Evolutionary conservation across 2,329 filamentous ascomycete species (phyloP).

Genomic region (Onygena corvina): DNA sequence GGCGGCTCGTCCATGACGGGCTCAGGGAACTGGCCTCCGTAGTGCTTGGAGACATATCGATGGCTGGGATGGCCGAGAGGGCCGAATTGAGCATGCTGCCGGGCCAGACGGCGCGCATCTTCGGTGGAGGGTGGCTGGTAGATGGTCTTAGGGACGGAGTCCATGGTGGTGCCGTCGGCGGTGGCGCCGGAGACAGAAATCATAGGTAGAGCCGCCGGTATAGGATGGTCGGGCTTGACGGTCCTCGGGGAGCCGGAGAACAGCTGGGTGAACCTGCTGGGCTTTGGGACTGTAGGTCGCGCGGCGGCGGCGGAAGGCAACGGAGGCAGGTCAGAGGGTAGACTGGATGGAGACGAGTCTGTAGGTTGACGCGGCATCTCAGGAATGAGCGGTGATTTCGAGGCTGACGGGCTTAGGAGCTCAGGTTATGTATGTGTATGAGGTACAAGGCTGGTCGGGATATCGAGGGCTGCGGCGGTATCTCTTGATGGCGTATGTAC

Average conservation of each 20-base stretch:
- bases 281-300: conserved; percentile 46
- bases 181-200: conserved; percentile 85
- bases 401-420: background rate
- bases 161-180: conserved; percentile 60
- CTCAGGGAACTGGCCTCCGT: conserved; percentile 64
- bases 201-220: conserved; percentile 68
- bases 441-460: too few relatives aligned
- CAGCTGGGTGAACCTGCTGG: conserved; percentile 67
- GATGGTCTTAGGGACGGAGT: conserved; percentile 64
- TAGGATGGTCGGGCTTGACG: conserved; percentile 49
- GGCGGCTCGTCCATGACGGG: conserved; percentile 90
- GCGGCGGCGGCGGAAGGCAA: conserved; percentile 36
- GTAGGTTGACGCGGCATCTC: conserved; percentile 53
- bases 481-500: background rate
- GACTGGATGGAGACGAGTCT: conserved; percentile 46
- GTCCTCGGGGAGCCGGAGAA: conserved; percentile 70
- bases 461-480: background rate
- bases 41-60: conserved; percentile 78
- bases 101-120: conserved; percentile 63
- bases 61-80: conserved; percentile 70
- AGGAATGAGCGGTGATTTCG: conserved; percentile 15
- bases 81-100: conserved; percentile 80
- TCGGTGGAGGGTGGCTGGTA: conserved; percentile 81
- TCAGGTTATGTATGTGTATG: too few relatives aligned
- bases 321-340: conserved; percentile 39